Percentiles rank a stretch among this genome's conserved stretches.
phyloP scores from a whole-genome alignment of 2,329 filamentous ascomycete genomes.

The Alternaria tenuissima region DNA sequence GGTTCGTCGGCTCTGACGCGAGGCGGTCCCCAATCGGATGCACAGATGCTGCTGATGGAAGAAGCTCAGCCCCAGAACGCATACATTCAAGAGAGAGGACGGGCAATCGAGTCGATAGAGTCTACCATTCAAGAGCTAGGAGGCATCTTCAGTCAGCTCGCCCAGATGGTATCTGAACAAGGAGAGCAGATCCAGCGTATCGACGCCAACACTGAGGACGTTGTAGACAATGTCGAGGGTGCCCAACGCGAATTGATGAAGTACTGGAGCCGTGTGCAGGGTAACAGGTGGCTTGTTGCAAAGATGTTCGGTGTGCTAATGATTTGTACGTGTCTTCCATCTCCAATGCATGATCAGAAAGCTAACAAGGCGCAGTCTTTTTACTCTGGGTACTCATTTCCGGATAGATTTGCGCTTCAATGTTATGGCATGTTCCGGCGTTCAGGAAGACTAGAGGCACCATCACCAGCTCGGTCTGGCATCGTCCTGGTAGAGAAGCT shows the following conservation, averaged over 20 bases:
- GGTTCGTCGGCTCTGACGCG: constrained; percentile 55
- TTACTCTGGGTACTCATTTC: constrained; percentile 74
- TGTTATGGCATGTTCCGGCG: constrained; percentile 25
- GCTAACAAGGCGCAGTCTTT: constrained; percentile 44
- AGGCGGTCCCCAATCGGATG: constrained; percentile 71
- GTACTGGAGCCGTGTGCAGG: constrained; percentile 93
- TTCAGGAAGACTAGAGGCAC: constrained; percentile 29
- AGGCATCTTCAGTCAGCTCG: constrained; percentile 90
- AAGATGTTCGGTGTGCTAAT: constrained; percentile 88
- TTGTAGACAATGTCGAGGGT: constrained; percentile 97
- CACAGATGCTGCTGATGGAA: constrained; percentile 87
- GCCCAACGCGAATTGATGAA: constrained; percentile 95
- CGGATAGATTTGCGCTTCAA: constrained; percentile 50
- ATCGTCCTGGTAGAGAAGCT: constrained; percentile 2
- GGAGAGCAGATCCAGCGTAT: constrained; percentile 98
- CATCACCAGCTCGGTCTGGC: constrained; percentile 19
- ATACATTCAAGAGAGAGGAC: constrained; percentile 92
- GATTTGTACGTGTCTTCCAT: constrained; percentile 70
- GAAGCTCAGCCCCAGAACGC: constrained; percentile 84
- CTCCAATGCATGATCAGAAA: constrained; percentile 9
- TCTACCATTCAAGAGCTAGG: constrained; percentile 93
- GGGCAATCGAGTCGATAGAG: constrained; percentile 97
- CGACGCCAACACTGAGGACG: constrained; percentile 96
- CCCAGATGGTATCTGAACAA: constrained; percentile 96
- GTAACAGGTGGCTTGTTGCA: constrained; percentile 93